Conservation (phyloP, 1,284 basidiomycete genomes). For the Hemileccinum hortonii region DNA sequence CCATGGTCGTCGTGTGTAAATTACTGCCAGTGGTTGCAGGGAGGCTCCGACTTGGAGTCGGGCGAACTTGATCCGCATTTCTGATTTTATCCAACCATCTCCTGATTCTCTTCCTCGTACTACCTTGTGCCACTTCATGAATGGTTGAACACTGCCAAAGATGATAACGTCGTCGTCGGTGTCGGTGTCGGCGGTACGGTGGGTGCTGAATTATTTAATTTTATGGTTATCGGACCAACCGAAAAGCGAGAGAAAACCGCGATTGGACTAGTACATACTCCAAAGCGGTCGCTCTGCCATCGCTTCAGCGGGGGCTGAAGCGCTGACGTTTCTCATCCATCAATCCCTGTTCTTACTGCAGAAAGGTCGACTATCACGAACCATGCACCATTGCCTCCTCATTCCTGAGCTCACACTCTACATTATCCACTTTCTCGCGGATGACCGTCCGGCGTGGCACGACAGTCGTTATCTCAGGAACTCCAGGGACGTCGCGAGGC, state of each 20-base stretch:
- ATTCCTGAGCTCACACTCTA: conserved; percentile 25
- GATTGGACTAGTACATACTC: background rate
- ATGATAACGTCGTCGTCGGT: too few species aligned
- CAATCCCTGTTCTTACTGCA: too few species aligned
- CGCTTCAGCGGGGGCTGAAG: background rate
- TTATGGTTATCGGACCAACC: conserved; percentile 4
- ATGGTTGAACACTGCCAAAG: too few species aligned
- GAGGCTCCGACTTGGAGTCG: too few species aligned
- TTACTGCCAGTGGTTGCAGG: too few species aligned
- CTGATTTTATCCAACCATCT: too few species aligned
- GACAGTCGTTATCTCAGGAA: conserved; percentile 22
- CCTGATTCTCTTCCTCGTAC: too few species aligned
- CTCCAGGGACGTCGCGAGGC: conserved; percentile 24
- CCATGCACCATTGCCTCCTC: conserved; percentile 31
- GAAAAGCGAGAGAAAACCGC: background rate
- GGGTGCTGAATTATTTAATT: background rate
- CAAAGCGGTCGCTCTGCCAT: background rate
- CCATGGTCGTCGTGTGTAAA: too few species aligned
- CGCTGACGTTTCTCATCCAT: background rate
- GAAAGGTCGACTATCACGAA: background rate
- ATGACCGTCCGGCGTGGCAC: conserved; percentile 21
- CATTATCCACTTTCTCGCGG: conserved; percentile 28
- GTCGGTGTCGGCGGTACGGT: background rate
- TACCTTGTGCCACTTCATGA: too few species aligned
- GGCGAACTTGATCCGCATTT: too few species aligned